phyloP scores from a whole-genome alignment of 805 yeast species.

The Candida vartiovaarae region DNA sequence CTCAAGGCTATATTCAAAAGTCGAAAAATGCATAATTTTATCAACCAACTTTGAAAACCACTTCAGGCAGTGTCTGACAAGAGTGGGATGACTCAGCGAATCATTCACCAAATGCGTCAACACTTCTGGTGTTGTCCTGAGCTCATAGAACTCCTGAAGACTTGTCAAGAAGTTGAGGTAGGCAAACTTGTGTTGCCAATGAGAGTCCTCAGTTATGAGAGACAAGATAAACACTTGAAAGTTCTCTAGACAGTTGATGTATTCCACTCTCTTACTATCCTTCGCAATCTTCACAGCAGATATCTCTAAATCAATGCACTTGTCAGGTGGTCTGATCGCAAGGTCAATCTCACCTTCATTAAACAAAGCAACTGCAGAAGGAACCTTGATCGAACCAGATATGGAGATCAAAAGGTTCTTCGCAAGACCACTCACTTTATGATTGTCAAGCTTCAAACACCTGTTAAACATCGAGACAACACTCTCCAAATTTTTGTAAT shows the following conservation, averaged over 20 bases:
- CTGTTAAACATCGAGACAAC: conserved; percentile 42
- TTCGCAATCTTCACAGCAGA: conserved; percentile 57
- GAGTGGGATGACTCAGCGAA: conserved; percentile 52
- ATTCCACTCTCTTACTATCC: conserved; percentile 42
- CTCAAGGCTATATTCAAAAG: conserved; percentile 39
- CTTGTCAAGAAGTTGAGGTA: conserved; percentile 44
- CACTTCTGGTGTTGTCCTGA: conserved; percentile 33
- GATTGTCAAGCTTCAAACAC: conserved; percentile 51
- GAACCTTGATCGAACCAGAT: conserved; percentile 37
- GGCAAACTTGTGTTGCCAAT: conserved; percentile 52
- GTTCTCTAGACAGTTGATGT: conserved; percentile 32
- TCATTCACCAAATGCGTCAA: conserved; percentile 38
- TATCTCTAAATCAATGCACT: conserved; percentile 48
- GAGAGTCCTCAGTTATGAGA: conserved; percentile 24
- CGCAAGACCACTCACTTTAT: conserved; percentile 47
- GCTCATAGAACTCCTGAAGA: conserved; percentile 48
- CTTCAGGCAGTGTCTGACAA: conserved; percentile 52
- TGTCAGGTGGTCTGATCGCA: conserved; percentile 56
- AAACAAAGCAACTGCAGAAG: conserved; percentile 46
- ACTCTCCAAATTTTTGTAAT: conserved; percentile 42
- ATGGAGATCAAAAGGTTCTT: conserved; percentile 41
- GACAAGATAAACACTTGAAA: conserved; percentile 34
- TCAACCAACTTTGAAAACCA: conserved; percentile 49
- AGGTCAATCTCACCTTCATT: conserved; percentile 32
- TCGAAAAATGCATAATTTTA: conserved; percentile 38